phyloP scores from a whole-genome alignment of 2,329 filamentous ascomycete species.

The Dothideomycetidae sp. region DNA sequence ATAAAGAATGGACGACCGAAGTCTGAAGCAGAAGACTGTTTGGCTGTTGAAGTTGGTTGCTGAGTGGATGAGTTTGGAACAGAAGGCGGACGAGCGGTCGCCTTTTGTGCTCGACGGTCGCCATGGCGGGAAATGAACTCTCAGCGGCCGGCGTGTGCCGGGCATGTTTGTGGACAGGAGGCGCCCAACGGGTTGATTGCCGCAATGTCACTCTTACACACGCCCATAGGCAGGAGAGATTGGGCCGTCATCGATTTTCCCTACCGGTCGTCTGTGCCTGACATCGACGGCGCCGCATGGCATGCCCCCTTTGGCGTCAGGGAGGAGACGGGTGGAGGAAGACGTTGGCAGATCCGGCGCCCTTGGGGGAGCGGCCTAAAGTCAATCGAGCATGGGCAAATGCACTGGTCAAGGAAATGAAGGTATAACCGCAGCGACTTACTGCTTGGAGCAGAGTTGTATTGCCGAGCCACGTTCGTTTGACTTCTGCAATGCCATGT shows the following conservation, averaged over 20 bases:
- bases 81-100: conserved; percentile 7
- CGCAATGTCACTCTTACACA: conserved; percentile 9
- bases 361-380: not conserved
- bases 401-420: too few species aligned
- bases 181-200: conserved; percentile 9
- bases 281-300: too few species aligned
- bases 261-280: conserved; percentile 5
- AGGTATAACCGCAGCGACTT: too few species aligned
- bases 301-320: not conserved
- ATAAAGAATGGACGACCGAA: conserved; percentile 21
- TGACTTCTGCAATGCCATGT: too few species aligned
- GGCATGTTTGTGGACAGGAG: conserved; percentile 10
- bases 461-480: too few species aligned
- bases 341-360: not conserved
- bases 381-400: too few species aligned
- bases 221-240: conserved; percentile 8
- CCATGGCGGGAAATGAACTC: conserved; percentile 9
- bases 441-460: too few species aligned
- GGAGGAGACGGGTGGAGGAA: not conserved
- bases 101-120: conserved; percentile 8
- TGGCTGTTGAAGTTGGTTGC: conserved; percentile 10
- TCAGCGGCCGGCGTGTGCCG: not conserved
- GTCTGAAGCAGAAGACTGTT: conserved; percentile 13
- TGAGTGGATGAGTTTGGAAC: conserved; percentile 8
- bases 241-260: conserved; percentile 5